A percentile compares a stretch with the other conserved stretches of the same genome.
phyloP scores from a whole-genome alignment of 2,329 filamentous ascomycete species.

The Atkinsonella hypoxylon region DNA sequence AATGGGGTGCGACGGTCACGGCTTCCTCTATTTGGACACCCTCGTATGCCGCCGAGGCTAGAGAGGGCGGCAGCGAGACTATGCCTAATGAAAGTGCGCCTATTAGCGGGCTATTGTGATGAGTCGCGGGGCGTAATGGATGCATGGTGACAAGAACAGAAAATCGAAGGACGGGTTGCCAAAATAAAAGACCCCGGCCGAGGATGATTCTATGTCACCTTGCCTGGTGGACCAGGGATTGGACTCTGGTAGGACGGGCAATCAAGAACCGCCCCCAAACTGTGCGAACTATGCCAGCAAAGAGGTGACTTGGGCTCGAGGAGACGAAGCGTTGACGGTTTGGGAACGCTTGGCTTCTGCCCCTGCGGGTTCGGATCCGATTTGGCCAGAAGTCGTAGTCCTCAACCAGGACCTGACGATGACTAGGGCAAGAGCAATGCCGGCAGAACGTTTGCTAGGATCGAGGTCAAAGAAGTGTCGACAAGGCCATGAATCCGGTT shows the following conservation, averaged over 20 bases:
- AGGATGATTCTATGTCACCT: not conserved
- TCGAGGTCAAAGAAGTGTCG: not conserved
- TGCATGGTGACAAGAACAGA: constrained; percentile 9
- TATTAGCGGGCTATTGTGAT: constrained; percentile 2
- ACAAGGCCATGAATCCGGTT: not conserved
- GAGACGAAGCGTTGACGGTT: not conserved
- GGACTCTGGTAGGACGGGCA: not conserved
- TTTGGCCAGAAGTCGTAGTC: not conserved
- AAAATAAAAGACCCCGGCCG: constrained; percentile 3
- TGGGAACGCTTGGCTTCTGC: too few relatives aligned
- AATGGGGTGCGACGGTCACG: not conserved
- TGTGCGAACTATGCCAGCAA: not conserved
- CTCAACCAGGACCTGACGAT: too few relatives aligned
- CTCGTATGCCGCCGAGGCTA: not conserved
- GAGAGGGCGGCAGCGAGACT: not conserved
- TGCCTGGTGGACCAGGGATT: not conserved
- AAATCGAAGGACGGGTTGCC: constrained; percentile 1
- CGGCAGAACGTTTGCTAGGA: not conserved
- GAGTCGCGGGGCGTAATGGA: not conserved
- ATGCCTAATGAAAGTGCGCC: not conserved
- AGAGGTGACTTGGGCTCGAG: not conserved
- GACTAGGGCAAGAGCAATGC: not conserved
- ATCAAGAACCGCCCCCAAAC: not conserved
- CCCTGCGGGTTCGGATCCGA: not conserved
- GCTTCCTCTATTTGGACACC: constrained; percentile 1